Evolutionary conservation across 306 rosid genomes (phyloP), one percentile per base, ranked within the genome.

Genomic region (Argentina anserina): DNA sequence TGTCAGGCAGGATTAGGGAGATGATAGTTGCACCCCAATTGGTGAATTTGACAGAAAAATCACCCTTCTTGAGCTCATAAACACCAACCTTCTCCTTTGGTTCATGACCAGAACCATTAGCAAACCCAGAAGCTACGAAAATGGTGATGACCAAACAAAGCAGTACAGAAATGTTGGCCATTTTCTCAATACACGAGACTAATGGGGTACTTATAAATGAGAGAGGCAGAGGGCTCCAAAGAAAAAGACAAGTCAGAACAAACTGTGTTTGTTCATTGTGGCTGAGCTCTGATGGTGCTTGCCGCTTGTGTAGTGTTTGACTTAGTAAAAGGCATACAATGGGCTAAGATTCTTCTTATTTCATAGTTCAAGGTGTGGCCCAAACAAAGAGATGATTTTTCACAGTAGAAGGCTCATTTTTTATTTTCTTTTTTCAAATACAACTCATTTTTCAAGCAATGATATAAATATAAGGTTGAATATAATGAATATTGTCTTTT

Each of bases 21-120:
- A 81, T 61, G 49, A 86, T 78, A 33, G 88, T 25, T 23, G 93
- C 93, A 36, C 93, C 93, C 90, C 86, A 86, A 75, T 88, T 88
- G 66, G 90, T 78, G 56, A 88, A 69, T 45, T 86, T 88, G 58
- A 84, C 53, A 1, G 84, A 79, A 26, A 84, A 13, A 33, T 78
- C 71, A n/a, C 84, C 87, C 75, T 64, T 84, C 42, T 68, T 86
- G 42, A 86, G 86, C 62, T 80, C 86, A 71, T 55, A 88, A 3
- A 79, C 37, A 28, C 70, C 82, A 69, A 83, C 58, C 49, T 58
- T 40, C 49, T 40, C 59, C 36, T 76, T 69, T 18, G 66, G 31
- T 29, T 59, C 26, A 61, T 52, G 73, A 55, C 71, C 88, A 53
- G 68, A 77, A 67, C 64, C 88, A 73, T 70, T 56, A 33, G 53